A percentile compares a stretch with the other conserved stretches of the same genome.
Evolutionary conservation across 768 basidiomycete genomes (phyloP).

Genomic region (Brasilioporus rufonigricans): DNA sequence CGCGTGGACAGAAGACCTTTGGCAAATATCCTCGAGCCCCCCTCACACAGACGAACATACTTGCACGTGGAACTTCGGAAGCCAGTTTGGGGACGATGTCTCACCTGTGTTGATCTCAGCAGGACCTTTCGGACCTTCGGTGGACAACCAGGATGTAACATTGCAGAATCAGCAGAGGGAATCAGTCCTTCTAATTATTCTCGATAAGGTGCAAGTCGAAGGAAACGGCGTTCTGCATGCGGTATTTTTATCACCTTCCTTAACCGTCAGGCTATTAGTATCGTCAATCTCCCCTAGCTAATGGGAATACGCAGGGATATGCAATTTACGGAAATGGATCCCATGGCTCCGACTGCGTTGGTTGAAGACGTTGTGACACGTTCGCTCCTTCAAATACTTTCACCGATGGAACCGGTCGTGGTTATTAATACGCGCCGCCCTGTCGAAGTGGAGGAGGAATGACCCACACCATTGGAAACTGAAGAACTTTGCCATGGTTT

Average conservation of each 20-base stretch:
- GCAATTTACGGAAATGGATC: background rate
- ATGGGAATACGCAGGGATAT: background rate
- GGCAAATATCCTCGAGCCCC: background rate
- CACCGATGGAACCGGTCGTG: constrained; percentile 1
- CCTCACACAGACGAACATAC: background rate
- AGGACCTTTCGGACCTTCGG: background rate
- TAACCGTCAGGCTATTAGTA: background rate
- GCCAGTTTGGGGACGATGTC: background rate
- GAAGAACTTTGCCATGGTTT: background rate
- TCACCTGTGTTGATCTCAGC: background rate
- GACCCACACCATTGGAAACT: background rate
- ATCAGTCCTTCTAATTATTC: background rate
- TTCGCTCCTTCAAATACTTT: constrained; percentile 8
- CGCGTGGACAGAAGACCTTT: background rate
- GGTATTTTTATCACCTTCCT: background rate
- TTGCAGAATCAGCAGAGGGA: background rate
- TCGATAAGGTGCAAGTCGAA: background rate
- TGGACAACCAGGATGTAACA: background rate
- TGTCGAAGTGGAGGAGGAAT: background rate
- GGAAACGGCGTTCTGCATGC: background rate
- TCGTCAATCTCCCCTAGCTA: constrained; percentile 14
- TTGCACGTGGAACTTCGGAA: background rate
- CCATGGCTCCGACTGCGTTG: background rate
- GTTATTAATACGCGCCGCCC: background rate
- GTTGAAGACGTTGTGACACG: constrained; percentile 12